phyloP scores from a whole-genome alignment of 1,139 yeast species.

The Wickerhamomyces sp. region DNA sequence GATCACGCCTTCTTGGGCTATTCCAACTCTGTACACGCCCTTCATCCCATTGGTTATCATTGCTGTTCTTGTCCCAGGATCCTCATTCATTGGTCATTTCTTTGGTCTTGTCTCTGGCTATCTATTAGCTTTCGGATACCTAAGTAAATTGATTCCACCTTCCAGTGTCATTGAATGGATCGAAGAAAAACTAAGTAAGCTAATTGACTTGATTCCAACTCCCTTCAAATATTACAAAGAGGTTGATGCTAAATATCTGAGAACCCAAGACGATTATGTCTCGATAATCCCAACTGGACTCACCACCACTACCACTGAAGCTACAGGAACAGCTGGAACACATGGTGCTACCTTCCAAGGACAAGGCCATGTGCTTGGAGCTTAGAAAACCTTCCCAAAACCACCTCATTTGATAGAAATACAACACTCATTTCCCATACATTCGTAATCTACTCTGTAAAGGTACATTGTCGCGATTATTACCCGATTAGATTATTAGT shows the following conservation, averaged over 20 bases:
- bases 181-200: constrained; percentile 47
- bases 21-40: constrained; percentile 66
- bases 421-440: too few relatives aligned
- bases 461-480: too few relatives aligned
- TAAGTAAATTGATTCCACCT: constrained; percentile 58
- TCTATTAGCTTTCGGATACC: constrained; percentile 50
- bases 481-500: too few relatives aligned
- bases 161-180: constrained; percentile 56
- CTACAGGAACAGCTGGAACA: not conserved
- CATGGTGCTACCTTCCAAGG: constrained; percentile 26
- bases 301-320: constrained; percentile 1
- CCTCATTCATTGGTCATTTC: constrained; percentile 73
- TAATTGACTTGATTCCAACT: constrained; percentile 51
- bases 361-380: constrained; percentile 34
- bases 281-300: constrained; percentile 13
- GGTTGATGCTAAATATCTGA: constrained; percentile 43
- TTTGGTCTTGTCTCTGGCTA: constrained; percentile 52
- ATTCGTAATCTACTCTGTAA: too few relatives aligned
- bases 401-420: too few relatives aligned
- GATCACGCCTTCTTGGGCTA: constrained; percentile 29
- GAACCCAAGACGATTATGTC: constrained; percentile 36
- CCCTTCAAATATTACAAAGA: constrained; percentile 53
- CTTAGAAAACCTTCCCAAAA: too few relatives aligned
- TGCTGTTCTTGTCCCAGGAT: constrained; percentile 47
- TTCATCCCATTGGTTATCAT: constrained; percentile 46